Evolutionary conservation across 257 asterid species (phyloP), one percentile per base, ranked within the genome.

Genomic region (Lycium ferocissimum): DNA sequence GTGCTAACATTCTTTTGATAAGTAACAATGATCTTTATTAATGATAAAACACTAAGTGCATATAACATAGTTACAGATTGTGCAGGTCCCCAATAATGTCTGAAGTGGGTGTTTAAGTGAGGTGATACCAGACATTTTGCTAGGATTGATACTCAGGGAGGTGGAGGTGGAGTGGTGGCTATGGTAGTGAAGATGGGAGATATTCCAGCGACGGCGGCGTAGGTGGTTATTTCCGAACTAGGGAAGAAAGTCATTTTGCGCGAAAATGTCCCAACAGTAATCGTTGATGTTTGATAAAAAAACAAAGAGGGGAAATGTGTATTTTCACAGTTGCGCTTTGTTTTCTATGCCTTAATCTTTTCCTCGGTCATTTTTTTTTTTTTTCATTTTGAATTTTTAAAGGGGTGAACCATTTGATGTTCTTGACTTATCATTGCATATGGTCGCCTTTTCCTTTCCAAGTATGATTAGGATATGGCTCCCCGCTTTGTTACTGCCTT

Each of bases 251-350:
- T 65, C 18, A 65, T 65, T 65, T 65, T 65, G 72, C 1, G 43
- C 4, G 43, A 65, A 18, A 65, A 65, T 26, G 18, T 65, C 43
- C 18, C 43, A 65, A 26, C 7, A 65, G 43, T 65, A 65, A 65
- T 33, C 0, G 18, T 5, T 63, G 40, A 63, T 26, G 72, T 65
- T 26, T 65, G 72, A 43, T 33, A 65, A 18, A 65, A 18, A 65
- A 65, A 65, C 72, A 65, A 65, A 65, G 40, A 63, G 43, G 72
- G 72, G 26, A 65, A 11, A 65, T 65, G 43, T 65, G 72, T 65
- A 11, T 65, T 65, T 65, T 65, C 72, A 65, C 43, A 65, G 26
- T 26, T 65, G 40, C 72, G 26, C 72, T 65, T 65, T 65, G 43
- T 65, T 26, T 65, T 65, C 40, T 63, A 11, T 65, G 37, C 43